Evolutionary conservation across 164 flowering plant species (phyloP).

Genomic region (Tetracentron sinense): DNA sequence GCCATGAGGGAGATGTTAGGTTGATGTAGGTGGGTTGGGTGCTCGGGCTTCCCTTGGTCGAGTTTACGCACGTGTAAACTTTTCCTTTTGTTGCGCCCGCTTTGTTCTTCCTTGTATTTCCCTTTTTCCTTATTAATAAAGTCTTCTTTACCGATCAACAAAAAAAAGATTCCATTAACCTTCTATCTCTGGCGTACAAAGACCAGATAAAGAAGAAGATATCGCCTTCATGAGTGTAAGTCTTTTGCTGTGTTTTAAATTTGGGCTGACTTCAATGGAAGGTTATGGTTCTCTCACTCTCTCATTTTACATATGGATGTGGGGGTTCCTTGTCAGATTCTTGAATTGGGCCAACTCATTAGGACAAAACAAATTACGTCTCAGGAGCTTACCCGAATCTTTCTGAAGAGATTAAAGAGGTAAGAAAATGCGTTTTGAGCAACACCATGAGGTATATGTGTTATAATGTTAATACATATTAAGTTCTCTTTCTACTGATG

Average conservation of each 20-base stretch:
- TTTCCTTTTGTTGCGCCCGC: too few relatives aligned
- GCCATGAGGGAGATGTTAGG: too few relatives aligned
- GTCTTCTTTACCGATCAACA: too few relatives aligned
- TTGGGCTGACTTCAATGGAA: not conserved
- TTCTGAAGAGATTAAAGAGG: slow-evolving; percentile 70
- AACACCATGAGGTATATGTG: not conserved
- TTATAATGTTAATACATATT: not conserved
- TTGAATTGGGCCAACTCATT: slow-evolving; percentile 71
- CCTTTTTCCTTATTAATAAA: too few relatives aligned
- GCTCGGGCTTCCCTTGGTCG: too few relatives aligned
- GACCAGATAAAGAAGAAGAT: slow-evolving; percentile 54
- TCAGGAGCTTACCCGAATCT: slow-evolving; percentile 60
- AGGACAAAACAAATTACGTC: slow-evolving; percentile 73
- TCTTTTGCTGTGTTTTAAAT: not conserved
- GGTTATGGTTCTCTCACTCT: not conserved
- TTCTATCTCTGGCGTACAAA: slow-evolving; percentile 30
- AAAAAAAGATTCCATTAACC: slow-evolving; percentile 41
- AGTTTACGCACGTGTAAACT: too few relatives aligned
- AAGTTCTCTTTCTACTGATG: not conserved
- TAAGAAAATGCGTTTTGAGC: slow-evolving; percentile 12
- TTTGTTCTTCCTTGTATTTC: too few relatives aligned
- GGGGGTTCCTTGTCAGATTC: slow-evolving; percentile 45
- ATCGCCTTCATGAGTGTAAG: slow-evolving; percentile 85
- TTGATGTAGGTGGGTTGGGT: too few relatives aligned
- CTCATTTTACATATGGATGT: not conserved